Conservation (phyloP, 768 basidiomycete species). For the Auriscalpium vulgare region DNA sequence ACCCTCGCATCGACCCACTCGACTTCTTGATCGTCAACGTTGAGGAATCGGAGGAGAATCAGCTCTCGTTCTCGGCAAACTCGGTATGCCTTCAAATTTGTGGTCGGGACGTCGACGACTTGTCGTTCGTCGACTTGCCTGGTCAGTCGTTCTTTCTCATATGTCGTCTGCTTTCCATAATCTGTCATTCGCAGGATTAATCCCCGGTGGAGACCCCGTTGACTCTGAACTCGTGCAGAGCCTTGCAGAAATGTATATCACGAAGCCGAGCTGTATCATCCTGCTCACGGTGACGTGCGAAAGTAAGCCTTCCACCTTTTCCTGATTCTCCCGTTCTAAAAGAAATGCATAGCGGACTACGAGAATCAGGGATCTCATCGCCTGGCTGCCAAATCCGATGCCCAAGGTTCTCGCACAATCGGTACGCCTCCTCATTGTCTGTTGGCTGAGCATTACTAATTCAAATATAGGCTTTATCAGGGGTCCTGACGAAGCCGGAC, state of each 20-base stretch:
- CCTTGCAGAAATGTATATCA: slow-evolving; percentile 53
- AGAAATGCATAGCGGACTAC: slow-evolving; percentile 50
- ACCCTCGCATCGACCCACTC: slow-evolving; percentile 31
- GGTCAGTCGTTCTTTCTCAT: slow-evolving; percentile 17
- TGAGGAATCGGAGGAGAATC: slow-evolving; percentile 15
- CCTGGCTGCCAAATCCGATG: slow-evolving; percentile 53
- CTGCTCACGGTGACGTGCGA: slow-evolving; percentile 57
- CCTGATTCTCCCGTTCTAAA: neutral
- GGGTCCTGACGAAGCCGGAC: slow-evolving; percentile 11
- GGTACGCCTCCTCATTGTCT: slow-evolving; percentile 31
- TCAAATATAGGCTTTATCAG: neutral
- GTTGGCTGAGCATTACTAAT: neutral
- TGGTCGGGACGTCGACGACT: slow-evolving; percentile 31
- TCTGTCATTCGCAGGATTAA: slow-evolving; percentile 36
- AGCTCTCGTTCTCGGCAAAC: slow-evolving; percentile 30
- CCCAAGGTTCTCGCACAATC: slow-evolving; percentile 60
- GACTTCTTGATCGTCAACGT: slow-evolving; percentile 34
- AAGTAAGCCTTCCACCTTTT: slow-evolving; percentile 30
- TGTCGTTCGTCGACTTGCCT: slow-evolving; percentile 35
- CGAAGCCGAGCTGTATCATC: slow-evolving; percentile 54
- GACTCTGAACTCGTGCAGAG: slow-evolving; percentile 58
- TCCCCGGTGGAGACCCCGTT: slow-evolving; percentile 37
- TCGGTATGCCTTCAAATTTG: slow-evolving; percentile 29
- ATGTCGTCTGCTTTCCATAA: neutral
- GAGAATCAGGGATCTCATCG: slow-evolving; percentile 72